Base-by-base conservation (phyloP, 495 filamentous ascomycete genomes). In the Aspergillus asperescens region DNA sequence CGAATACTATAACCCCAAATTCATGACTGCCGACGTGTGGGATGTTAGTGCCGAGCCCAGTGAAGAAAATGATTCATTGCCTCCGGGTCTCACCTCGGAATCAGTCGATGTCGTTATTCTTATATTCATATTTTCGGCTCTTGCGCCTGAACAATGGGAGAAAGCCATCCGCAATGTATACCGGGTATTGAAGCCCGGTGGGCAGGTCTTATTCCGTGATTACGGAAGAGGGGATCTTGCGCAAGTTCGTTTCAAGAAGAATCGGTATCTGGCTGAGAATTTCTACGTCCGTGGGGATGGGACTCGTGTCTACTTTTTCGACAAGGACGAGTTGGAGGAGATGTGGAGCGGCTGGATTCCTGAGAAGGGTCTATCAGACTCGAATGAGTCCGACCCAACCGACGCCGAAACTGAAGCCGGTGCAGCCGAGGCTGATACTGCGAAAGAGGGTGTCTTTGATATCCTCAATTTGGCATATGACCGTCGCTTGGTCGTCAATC, bases 251-350 rank as follows among this genome's bases (percentile, higher is more conserved):
- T 96, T 98, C 73, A 95, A 89, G 77, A 95, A 93, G 68, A 87
- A 87, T 12, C 78, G 93, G 43, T 96, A 89, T 61, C 74, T 98
- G 65, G 86, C 86, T 45, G 93, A 96, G 73, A 97, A 96, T 63
- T 98, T 97, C 58, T 98, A 98, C 68, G 84, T 96, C 28, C 76
- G 93, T 10, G 93, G 93, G 4, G 93, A 98, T 63, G 93, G 93
- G 4, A 98, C 93, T 7, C 82, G 93, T 19, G 93, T 98, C 6
- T 98, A 96, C 67, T 98, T 98, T 68, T 97, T 98, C 61, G 90
- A 95, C 27, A 77, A 82, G 65, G 84, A 90, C 20, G 85, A 98
- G 67, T 69, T 98, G 55, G 74, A 77, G 28, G 62, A 80, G 29
- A 91, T 96, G 49, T 98, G 92, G 87, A 70, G 77, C n/a, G 61